A percentile compares a stretch with the other conserved stretches of the same genome.
Conservation (phyloP, 768 basidiomycete genomes). For the Hypholoma fasciculare region DNA sequence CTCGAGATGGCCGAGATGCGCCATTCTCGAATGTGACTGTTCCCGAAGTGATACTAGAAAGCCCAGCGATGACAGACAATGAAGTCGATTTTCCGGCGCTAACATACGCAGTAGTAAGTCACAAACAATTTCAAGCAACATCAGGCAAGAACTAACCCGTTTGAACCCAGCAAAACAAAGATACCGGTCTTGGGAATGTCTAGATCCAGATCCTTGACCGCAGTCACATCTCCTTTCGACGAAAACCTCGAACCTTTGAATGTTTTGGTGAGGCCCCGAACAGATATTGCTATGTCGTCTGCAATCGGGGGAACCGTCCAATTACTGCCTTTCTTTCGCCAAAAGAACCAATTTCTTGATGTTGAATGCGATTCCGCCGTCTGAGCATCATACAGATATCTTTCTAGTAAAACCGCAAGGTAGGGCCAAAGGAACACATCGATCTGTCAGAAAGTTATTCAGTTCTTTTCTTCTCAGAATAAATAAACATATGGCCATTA, state of each 20-base stretch:
- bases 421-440: conserved; percentile 76
- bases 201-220: conserved; percentile 65
- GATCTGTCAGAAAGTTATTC: conserved; percentile 39
- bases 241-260: conserved; percentile 52
- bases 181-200: conserved; percentile 73
- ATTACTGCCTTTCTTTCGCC: conserved; percentile 20
- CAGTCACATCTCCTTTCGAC: conserved; percentile 51
- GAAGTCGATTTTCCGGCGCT: conserved; percentile 81
- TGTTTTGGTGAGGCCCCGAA: conserved; percentile 58
- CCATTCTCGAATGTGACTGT: conserved; percentile 58
- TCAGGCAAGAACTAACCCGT: conserved; percentile 44
- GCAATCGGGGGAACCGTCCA: conserved; percentile 20
- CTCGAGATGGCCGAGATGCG: conserved; percentile 52
- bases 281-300: conserved; percentile 56
- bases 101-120: background rate
- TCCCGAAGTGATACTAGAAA: conserved; percentile 61
- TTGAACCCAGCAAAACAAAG: conserved; percentile 76
- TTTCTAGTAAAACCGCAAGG: conserved; percentile 60
- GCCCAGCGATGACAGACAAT: conserved; percentile 64
- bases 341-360: conserved; percentile 33
- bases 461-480: background rate
- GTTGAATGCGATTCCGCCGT: background rate
- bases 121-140: background rate
- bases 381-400: conserved; percentile 57
- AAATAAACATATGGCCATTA: conserved; percentile 31